phyloP scores from a whole-genome alignment of 2,329 filamentous ascomycete genomes.

The Thelonectria discophora region DNA sequence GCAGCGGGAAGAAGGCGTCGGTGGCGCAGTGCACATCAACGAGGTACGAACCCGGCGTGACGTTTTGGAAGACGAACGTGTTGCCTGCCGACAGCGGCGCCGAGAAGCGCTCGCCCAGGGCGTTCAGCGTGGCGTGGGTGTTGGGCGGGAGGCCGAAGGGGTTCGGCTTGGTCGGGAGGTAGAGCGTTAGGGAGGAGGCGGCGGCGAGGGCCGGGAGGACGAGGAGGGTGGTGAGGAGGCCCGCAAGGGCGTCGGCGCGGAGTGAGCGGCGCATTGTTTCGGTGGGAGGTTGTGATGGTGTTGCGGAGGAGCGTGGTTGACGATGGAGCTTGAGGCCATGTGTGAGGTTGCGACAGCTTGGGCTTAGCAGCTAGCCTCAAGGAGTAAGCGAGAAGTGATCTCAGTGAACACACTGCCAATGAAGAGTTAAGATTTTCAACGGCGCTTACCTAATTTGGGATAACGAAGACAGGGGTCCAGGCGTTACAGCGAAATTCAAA shows the following conservation, averaged over 20 bases:
- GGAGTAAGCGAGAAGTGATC: too few relatives aligned
- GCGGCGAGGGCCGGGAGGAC: slow-evolving; percentile 46
- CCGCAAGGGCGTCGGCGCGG: slow-evolving; percentile 46
- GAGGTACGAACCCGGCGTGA: slow-evolving; percentile 79
- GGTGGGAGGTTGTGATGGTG: not conserved
- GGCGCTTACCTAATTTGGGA: too few relatives aligned
- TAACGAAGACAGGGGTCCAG: too few relatives aligned
- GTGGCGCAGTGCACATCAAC: slow-evolving; percentile 81
- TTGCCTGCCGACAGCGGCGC: slow-evolving; percentile 74
- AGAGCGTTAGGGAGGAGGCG: slow-evolving; percentile 53
- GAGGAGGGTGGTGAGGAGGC: slow-evolving; percentile 48
- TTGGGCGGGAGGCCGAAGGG: slow-evolving; percentile 67
- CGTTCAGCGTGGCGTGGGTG: slow-evolving; percentile 69
- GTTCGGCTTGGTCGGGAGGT: slow-evolving; percentile 59
- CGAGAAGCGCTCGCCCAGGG: slow-evolving; percentile 51
- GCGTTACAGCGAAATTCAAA: too few relatives aligned
- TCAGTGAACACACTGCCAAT: too few relatives aligned
- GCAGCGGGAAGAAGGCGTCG: slow-evolving; percentile 78
- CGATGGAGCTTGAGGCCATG: slow-evolving; percentile 29
- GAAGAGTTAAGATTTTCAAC: too few relatives aligned
- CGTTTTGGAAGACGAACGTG: slow-evolving; percentile 78
- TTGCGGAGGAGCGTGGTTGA: slow-evolving; percentile 23
- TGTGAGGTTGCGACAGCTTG: slow-evolving; percentile 28
- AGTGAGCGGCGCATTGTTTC: slow-evolving; percentile 48
- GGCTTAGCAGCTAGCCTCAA: too few relatives aligned